Conservation (phyloP, 768 basidiomycete species). For the Neoboletus subvelutipes region DNA sequence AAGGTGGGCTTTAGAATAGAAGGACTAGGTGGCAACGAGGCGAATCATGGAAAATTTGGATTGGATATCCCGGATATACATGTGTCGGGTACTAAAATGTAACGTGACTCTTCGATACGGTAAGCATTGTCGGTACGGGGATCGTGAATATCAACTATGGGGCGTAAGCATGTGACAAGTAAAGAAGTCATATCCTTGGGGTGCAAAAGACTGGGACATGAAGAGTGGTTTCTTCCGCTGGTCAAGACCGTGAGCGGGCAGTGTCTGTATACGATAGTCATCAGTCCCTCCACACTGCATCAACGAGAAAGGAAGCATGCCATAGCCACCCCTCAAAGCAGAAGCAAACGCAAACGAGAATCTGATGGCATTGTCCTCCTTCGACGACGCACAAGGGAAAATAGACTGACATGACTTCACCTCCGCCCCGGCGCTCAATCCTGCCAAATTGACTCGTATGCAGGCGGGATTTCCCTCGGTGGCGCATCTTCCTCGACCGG, state of each 20-base stretch:
- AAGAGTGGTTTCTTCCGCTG: background rate
- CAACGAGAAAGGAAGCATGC: background rate
- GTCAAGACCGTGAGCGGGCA: background rate
- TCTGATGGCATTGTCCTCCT: background rate
- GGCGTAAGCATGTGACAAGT: slow-evolving; percentile 9
- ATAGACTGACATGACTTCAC: background rate
- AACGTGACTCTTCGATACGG: background rate
- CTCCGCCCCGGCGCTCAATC: slow-evolving; percentile 7
- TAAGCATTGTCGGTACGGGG: slow-evolving; percentile 4
- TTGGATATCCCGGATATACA: background rate
- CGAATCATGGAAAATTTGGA: background rate
- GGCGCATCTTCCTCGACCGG: slow-evolving; percentile 16
- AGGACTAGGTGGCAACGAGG: background rate
- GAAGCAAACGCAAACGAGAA: background rate
- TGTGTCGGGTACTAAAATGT: slow-evolving; percentile 5
- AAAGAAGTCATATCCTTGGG: background rate
- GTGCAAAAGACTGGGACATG: background rate
- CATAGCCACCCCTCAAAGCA: background rate
- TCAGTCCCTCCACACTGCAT: background rate
- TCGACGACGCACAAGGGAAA: background rate
- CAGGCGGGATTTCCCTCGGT: slow-evolving; percentile 29
- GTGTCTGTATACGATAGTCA: slow-evolving; percentile 1
- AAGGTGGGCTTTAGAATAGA: background rate
- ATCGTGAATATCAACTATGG: background rate
- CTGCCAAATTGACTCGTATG: slow-evolving; percentile 29